Evolutionary conservation across 257 asterid species (phyloP), one percentile per base, ranked within the genome.

Genomic region (Echium plantagineum): DNA sequence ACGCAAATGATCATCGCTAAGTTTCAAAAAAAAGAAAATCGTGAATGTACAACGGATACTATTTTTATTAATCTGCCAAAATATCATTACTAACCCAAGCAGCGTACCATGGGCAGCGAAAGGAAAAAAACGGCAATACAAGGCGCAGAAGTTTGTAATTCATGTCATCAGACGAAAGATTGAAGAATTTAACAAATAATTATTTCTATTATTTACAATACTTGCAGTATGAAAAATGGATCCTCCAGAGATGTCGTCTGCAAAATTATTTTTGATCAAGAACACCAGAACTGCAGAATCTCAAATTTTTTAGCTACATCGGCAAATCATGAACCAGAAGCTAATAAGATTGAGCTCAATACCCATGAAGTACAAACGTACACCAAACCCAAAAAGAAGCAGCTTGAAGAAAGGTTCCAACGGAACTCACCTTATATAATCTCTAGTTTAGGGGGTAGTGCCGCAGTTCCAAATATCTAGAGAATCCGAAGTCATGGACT

Each of bases 401-500:
- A 16, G 3, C 2, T 35, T 35, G 13, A 2, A 35, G 10, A 1
- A 35, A 42, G 49, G 15, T 42, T 42, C 49, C 49, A 42, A 42
- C 49, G 1, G 5, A 13, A 42, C 49, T 42, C 4, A 42, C 49
- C 49, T 42, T 42, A 13, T 17, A 12, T 17, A 42, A 1, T 42
- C 49, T 42, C 49, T 42, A 1, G 49, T 42, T 42, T 12, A 42
- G 16, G 49, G 10, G 13, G n/a, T 12, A 42, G 17, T 0, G 49
- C 3, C 13, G 46, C 1, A 42, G 49, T 42, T 42, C 62, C 8
- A 26, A 60, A 38, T 52, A 57, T 68, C 62, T 65, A 63, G 73
- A 69, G 55, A 60, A 48, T 55, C 71, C 69, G 60, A 58, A 65
- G 46, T 63, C 67, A 68, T 35, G 38, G 69, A 57, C 71, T 80